phyloP scores from a whole-genome alignment of 2,329 filamentous ascomycete species.

The Neofusicoccum sp. region DNA sequence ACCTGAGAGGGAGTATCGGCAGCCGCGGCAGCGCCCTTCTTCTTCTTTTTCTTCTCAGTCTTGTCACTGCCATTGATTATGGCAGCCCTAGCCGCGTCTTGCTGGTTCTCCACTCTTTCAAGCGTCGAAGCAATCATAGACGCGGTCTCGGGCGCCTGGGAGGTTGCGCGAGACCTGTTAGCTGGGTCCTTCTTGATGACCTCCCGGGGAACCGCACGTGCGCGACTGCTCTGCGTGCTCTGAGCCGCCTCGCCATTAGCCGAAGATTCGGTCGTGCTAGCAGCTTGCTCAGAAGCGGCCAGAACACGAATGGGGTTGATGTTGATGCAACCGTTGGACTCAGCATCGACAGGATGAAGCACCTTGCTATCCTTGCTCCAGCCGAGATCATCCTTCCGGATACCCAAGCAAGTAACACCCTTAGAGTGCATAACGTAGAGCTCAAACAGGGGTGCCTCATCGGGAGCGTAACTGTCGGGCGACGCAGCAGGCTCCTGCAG shows the following conservation, averaged over 20 bases:
- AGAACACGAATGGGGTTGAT: slow-evolving; percentile 63
- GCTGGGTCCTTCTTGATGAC: slow-evolving; percentile 35
- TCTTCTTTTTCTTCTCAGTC: slow-evolving; percentile 62
- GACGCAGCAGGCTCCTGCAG: slow-evolving; percentile 66
- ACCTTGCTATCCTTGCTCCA: slow-evolving; percentile 92
- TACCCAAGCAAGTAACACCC: slow-evolving; percentile 84
- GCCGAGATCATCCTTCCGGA: slow-evolving; percentile 86
- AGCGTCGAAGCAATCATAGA: slow-evolving; percentile 39
- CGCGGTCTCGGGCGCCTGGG: slow-evolving; percentile 37
- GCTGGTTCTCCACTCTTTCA: slow-evolving; percentile 43
- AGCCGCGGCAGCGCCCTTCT: slow-evolving; percentile 59
- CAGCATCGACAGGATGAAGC: slow-evolving; percentile 72
- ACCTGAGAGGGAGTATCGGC: slow-evolving; percentile 50
- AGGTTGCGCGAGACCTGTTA: slow-evolving; percentile 27
- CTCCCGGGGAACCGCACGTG: slow-evolving; percentile 28
- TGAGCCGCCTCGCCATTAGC: slow-evolving; percentile 41
- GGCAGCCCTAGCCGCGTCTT: slow-evolving; percentile 40
- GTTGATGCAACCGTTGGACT: slow-evolving; percentile 69
- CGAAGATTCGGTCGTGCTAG: slow-evolving; percentile 42
- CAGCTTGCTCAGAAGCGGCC: slow-evolving; percentile 32
- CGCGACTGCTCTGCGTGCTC: slow-evolving; percentile 22
- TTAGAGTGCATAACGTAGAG: slow-evolving; percentile 97
- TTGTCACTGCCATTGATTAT: slow-evolving; percentile 41
- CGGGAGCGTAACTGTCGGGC: slow-evolving; percentile 55
- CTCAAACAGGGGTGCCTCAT: slow-evolving; percentile 81